A percentile compares a stretch with the other conserved stretches of the same genome.
Conservation (phyloP, 129 eudicot species). For the Artemisia annua region DNA sequence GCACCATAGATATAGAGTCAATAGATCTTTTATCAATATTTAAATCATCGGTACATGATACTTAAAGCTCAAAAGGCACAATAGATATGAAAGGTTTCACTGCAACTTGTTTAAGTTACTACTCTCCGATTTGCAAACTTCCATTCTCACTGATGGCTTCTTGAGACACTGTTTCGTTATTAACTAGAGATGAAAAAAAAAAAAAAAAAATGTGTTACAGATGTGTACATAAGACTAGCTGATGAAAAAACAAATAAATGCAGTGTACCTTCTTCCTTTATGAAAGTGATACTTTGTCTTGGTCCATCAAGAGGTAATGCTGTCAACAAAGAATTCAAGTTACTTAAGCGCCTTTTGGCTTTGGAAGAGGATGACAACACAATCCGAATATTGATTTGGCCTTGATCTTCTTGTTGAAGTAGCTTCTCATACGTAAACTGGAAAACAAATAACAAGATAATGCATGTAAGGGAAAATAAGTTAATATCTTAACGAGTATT, state of each 20-base stretch:
- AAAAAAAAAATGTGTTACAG: not conserved
- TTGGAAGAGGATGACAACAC: slow-evolving; percentile 7
- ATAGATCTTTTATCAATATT: no score
- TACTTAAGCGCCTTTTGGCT: not conserved
- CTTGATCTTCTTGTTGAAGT: slow-evolving; percentile 11
- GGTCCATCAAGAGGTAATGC: not conserved
- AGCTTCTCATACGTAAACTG: slow-evolving; percentile 11
- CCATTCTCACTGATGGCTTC: no score
- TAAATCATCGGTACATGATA: no score
- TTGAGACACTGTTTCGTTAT: not conserved
- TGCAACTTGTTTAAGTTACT: no score
- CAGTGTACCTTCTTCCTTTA: slow-evolving; percentile 5
- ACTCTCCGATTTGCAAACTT: no score
- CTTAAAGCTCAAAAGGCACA: no score
- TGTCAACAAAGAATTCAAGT: not conserved
- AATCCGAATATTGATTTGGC: slow-evolving; percentile 2
- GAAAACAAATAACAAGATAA: not conserved
- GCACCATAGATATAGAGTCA: no score
- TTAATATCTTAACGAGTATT: not conserved
- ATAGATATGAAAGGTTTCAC: no score
- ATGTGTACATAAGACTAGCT: not conserved
- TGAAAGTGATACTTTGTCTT: not conserved
- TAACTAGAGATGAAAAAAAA: not conserved
- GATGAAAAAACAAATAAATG: not conserved
- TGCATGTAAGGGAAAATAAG: no score